Percentiles rank a stretch among this genome's conserved stretches.
phyloP scores from a whole-genome alignment of 2,329 filamentous ascomycete species.

The Hymenoscyphus occultus region DNA sequence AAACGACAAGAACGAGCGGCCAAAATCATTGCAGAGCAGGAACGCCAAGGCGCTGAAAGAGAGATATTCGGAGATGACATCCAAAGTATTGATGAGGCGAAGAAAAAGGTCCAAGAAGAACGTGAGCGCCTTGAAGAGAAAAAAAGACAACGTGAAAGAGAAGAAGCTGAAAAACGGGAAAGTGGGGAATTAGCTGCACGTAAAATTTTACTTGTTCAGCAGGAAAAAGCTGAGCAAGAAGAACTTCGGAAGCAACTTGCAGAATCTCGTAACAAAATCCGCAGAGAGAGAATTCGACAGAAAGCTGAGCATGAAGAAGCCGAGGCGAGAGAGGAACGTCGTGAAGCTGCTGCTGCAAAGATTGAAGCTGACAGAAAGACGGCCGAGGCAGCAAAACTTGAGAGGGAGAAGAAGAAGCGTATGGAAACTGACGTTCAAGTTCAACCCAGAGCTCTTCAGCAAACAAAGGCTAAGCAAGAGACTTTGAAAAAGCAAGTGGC shows the following conservation, averaged over 20 bases:
- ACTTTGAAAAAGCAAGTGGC: conserved; percentile 19
- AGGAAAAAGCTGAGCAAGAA: conserved; percentile 1
- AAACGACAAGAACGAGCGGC: conserved; percentile 21
- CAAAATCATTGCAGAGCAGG: conserved; percentile 21
- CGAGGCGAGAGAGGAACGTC: neutral
- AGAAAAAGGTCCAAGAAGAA: conserved; percentile 10
- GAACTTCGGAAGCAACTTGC: neutral
- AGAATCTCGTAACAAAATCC: neutral
- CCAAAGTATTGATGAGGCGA: conserved; percentile 16
- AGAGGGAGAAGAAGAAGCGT: conserved; percentile 10
- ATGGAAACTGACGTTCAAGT: conserved; percentile 12
- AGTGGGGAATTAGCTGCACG: neutral
- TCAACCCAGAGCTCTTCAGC: conserved; percentile 14
- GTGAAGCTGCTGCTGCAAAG: neutral
- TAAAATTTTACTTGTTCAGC: conserved; percentile 3
- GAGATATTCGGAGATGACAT: conserved; percentile 27
- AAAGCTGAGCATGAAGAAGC: neutral
- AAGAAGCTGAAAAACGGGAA: neutral
- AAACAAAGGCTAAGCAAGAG: conserved; percentile 20
- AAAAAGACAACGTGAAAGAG: neutral
- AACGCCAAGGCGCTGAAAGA: conserved; percentile 17
- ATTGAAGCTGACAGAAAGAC: conserved; percentile 5
- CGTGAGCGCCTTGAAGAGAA: conserved; percentile 12
- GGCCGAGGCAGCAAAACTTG: conserved; percentile 4
- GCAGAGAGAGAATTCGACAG: neutral